A percentile compares a stretch with the other conserved stretches of the same genome.
Conservation (phyloP, 1,284 basidiomycete genomes). For the Sphagnurus paluster region DNA sequence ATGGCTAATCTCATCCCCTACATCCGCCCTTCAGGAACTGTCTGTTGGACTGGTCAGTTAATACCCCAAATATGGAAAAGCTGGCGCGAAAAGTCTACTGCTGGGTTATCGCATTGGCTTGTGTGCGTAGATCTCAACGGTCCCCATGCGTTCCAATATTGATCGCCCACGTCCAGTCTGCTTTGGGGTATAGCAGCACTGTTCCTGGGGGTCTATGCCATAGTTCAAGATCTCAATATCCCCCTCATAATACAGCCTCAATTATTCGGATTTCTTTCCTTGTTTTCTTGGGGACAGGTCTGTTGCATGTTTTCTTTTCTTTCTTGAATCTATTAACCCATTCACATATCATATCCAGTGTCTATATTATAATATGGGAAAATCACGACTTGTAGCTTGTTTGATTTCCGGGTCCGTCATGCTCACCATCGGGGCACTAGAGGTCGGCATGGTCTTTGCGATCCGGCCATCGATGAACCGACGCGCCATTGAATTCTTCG, state of each 20-base stretch:
- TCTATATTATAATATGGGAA: slow-evolving; percentile 54
- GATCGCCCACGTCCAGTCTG: slow-evolving; percentile 42
- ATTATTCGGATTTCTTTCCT: slow-evolving; percentile 60
- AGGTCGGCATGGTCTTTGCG: slow-evolving; percentile 62
- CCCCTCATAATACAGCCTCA: slow-evolving; percentile 80
- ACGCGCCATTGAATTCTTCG: slow-evolving; percentile 59
- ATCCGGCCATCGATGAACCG: slow-evolving; percentile 40
- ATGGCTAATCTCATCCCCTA: background rate
- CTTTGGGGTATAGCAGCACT: slow-evolving; percentile 66
- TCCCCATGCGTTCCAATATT: background rate
- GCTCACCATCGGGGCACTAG: slow-evolving; percentile 52
- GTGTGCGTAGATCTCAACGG: slow-evolving; percentile 53
- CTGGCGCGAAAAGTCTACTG: slow-evolving; percentile 69
- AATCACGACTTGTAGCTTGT: slow-evolving; percentile 31
- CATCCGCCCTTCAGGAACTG: slow-evolving; percentile 46
- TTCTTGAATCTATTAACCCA: background rate
- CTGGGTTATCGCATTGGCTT: slow-evolving; percentile 71
- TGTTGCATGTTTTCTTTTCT: slow-evolving; percentile 16
- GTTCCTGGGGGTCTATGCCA: slow-evolving; percentile 71
- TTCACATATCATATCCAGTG: slow-evolving; percentile 42
- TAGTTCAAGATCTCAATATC: slow-evolving; percentile 70
- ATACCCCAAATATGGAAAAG: slow-evolving; percentile 80
- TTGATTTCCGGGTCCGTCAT: slow-evolving; percentile 37
- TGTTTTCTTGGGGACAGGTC: slow-evolving; percentile 69
- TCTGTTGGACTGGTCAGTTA: slow-evolving; percentile 72